A percentile compares a stretch with the other conserved stretches of the same genome.
phyloP scores from a whole-genome alignment of 352 stramenopile species.

The Phytopythium montanum region DNA sequence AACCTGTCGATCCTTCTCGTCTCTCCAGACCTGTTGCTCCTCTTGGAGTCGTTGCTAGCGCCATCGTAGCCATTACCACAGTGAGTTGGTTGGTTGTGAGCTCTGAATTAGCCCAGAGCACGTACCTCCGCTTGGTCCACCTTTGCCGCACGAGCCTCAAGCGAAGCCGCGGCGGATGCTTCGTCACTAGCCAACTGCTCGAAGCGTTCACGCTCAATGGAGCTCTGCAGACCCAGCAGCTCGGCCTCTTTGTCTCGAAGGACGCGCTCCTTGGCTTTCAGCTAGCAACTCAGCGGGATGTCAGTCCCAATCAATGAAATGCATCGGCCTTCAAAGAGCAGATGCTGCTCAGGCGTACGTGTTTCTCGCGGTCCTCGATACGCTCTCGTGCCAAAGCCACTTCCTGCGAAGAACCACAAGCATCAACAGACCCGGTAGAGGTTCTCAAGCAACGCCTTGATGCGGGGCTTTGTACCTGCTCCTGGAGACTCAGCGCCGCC shows the following conservation, averaged over 20 bases:
- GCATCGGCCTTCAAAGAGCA: background rate
- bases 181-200: background rate
- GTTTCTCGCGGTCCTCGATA: constrained; percentile 23
- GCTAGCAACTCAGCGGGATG: constrained; percentile 9
- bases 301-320: background rate
- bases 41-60: background rate
- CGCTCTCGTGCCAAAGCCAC: constrained; percentile 10
- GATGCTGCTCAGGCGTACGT: constrained; percentile 17
- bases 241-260: constrained; percentile 38
- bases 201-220: constrained; percentile 10
- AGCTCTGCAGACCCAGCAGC: constrained; percentile 16
- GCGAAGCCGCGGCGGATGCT: background rate
- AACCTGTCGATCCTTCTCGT: background rate
- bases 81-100: background rate
- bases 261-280: constrained; percentile 39
- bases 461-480: constrained; percentile 19
- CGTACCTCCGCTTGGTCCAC: background rate
- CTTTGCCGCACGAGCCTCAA: background rate
- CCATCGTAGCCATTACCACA: background rate
- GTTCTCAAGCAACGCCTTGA: background rate
- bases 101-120: background rate
- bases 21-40: background rate
- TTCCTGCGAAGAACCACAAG: constrained; percentile 9
- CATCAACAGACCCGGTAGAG: background rate
- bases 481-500: constrained; percentile 17